Base-by-base conservation (phyloP, 768 basidiomycete genomes). In the Boletellus ananas region DNA sequence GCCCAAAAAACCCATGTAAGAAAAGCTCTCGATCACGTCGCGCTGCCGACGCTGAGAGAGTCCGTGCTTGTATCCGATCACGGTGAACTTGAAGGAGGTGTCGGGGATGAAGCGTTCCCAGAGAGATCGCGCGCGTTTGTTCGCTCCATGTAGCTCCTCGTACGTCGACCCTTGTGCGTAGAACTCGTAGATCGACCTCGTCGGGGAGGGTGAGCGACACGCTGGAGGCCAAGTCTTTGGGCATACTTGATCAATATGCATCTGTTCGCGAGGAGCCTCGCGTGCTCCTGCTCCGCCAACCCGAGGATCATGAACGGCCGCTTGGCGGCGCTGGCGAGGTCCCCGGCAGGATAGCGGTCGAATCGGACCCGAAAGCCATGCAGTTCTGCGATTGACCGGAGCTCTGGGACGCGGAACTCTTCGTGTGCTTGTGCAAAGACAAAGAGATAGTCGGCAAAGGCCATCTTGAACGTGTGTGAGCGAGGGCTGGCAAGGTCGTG, bases 341-440 rank as follows among this genome's bases (percentile, higher is more conserved):
- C 75, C 44, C 78, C 72, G 14, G 70, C 55, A 33, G 70, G 58
- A 18, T 82, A 71, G 8, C 34, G 56, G 51, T 58, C 56, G 47
- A 89, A 69, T 35, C 68, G 66, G 36, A 90, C 68, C 0, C 73
- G 58, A 64, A 96, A 88, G 9, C 76, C 80, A 70, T 86, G 65
- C 1, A 92, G 75, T 58, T 93, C 81, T 3, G 90, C 79, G 34
- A 94, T 66, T 4, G 92, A 94, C 27, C 70, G 66, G 0, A 96
- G 78, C 64, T 94, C 91, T 31, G 93, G 92, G 12, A 94, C 66
- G 21, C 94, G 76, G 63, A 95, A 95, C 33, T 90, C 85, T 33
- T 79, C 74, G 64, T 95, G 90, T 6, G 76, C 78, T 66, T 89
- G 89, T 2, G 90, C 90, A 68, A 93, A 90, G 38, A 86, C 76